phyloP scores from a whole-genome alignment of 768 basidiomycete species.

The Lepiota venenata region DNA sequence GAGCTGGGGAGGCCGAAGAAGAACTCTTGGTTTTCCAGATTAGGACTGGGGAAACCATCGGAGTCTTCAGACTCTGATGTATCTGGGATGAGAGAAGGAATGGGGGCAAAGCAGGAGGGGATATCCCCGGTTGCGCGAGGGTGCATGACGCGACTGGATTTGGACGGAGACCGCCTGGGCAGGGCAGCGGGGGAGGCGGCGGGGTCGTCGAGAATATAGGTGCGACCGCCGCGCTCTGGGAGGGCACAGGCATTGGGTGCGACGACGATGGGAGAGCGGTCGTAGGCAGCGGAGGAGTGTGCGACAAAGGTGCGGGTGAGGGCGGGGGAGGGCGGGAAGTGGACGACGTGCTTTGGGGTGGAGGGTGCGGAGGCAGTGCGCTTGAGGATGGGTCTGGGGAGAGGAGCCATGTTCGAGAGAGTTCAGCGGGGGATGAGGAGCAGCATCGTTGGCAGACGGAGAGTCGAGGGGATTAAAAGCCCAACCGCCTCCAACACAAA shows the following conservation, averaged over 20 bases:
- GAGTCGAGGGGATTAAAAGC: slow-evolving; percentile 6
- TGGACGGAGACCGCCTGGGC: slow-evolving; percentile 16
- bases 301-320: slow-evolving; percentile 47
- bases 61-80: slow-evolving; percentile 65
- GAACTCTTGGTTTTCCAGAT: slow-evolving; percentile 26
- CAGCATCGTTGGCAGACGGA: background rate
- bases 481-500: background rate
- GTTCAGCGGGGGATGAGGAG: slow-evolving; percentile 1
- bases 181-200: slow-evolving; percentile 37
- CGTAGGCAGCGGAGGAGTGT: slow-evolving; percentile 63
- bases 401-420: slow-evolving; percentile 19
- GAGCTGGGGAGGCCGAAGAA: slow-evolving; percentile 11
- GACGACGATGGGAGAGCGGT: slow-evolving; percentile 78
- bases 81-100: slow-evolving; percentile 57
- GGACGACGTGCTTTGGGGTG: slow-evolving; percentile 32
- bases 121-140: slow-evolving; percentile 11
- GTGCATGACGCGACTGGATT: slow-evolving; percentile 6
- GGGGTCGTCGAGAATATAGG: slow-evolving; percentile 50
- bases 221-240: slow-evolving; percentile 74
- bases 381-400: slow-evolving; percentile 61
- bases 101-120: slow-evolving; percentile 18
- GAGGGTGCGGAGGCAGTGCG: slow-evolving; percentile 26
- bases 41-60: slow-evolving; percentile 42
- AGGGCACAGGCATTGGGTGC: slow-evolving; percentile 70
- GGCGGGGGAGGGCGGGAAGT: slow-evolving; percentile 51